Evolutionary conservation across 139 green algal genomes (phyloP), one percentile per base, ranked within the genome.

Genomic region (Pleodorina starrii): DNA sequence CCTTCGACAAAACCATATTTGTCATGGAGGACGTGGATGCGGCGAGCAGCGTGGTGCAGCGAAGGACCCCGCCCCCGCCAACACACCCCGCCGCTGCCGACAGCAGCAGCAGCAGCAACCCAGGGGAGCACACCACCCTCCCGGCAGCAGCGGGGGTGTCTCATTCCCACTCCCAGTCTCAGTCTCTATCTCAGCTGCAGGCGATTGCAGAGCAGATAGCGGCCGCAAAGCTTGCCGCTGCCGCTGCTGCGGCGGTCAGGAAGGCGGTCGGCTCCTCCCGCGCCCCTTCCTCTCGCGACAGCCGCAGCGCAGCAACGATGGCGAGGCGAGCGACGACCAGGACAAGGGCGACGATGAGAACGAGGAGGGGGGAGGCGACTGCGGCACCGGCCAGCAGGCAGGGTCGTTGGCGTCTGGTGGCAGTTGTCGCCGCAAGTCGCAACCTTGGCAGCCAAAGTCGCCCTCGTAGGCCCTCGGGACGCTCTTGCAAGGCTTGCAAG

Each of bases 1-100:
- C 92, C 35, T 93, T 89, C 86, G 66, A 76, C 73, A 95, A 92
- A 76, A 93, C 89, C 74, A 94, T 95, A 57, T 94, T 94, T 63
- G 90, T 93, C 5, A 93, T 94, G 90, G 91, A 95, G 81, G 93
- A 95, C 72, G 90, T 94, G 32, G 93, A 95, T 59, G 90, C 79
- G 9, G 79, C 57, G 57, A 80, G 75, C 63, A 69, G 68, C 29
- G 87, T 93, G 10, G 90, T 93, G 11, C 80, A 91, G 48, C 84
- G 85, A 23, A 27, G 63, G 42, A 73, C 63, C 19, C 63, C 29
- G 63, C 7, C 63, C n/a, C n/a, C 63, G 29, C n/a, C n/a, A n/a
- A n/a, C n/a, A n/a, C n/a, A n/a, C n/a, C n/a, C n/a, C n/a, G n/a
- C n/a, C n/a, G n/a, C n/a, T n/a, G n/a, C n/a, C n/a, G n/a, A n/a